Conservation (phyloP, 768 basidiomycete species). For the Xerocomellus amylosporus region DNA sequence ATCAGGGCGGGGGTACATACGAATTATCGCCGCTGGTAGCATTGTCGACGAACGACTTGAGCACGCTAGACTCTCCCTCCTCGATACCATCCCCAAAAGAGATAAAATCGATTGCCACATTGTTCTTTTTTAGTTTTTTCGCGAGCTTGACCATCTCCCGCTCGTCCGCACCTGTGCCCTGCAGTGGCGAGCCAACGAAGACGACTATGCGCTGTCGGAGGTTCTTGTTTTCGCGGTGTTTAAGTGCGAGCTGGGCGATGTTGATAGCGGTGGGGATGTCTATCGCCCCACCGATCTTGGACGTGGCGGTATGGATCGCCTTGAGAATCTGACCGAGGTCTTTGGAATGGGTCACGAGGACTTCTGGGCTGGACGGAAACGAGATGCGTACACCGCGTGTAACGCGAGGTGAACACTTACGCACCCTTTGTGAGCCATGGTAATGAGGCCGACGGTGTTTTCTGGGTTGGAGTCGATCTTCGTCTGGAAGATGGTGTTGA, state of each 20-base stretch:
- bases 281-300: constrained; percentile 74
- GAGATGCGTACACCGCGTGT: not conserved
- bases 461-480: constrained; percentile 97
- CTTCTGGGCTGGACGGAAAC: constrained; percentile 67
- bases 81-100: constrained; percentile 89
- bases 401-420: constrained; percentile 22
- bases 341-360: constrained; percentile 93
- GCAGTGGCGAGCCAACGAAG: constrained; percentile 80
- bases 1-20: constrained; percentile 43
- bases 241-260: constrained; percentile 92
- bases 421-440: constrained; percentile 95
- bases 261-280: constrained; percentile 90
- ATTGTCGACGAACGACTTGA: constrained; percentile 81
- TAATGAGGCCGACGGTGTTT: constrained; percentile 96
- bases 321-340: constrained; percentile 90
- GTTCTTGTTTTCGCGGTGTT: constrained; percentile 98
- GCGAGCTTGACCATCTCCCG: constrained; percentile 83
- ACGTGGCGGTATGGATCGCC: constrained; percentile 67
- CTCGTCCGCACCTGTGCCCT: constrained; percentile 60
- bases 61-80: constrained; percentile 60
- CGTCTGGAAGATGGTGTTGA: constrained; percentile 83
- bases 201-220: constrained; percentile 94
- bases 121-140: constrained; percentile 99
- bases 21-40: constrained; percentile 82
- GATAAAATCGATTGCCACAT: constrained; percentile 91